Evolutionary conservation across 2,329 filamentous ascomycete species (phyloP).

Genomic region (Dactylellina cionopaga): DNA sequence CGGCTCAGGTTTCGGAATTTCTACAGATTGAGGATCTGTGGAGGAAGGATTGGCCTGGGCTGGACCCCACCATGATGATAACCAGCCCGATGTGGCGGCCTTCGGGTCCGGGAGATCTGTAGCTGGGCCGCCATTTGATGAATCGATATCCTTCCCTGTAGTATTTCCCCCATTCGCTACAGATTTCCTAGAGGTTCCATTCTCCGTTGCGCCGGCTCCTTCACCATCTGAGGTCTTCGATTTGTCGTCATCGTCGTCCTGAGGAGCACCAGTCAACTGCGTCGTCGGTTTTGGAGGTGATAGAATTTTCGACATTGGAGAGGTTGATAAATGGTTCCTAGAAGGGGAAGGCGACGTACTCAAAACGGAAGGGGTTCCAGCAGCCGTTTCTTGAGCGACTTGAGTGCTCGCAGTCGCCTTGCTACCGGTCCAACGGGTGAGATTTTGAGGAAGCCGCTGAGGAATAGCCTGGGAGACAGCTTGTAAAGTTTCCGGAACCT

Average conservation of each 20-base stretch:
- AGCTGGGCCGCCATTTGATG: neutral
- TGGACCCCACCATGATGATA: constrained; percentile 40
- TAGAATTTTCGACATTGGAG: constrained; percentile 45
- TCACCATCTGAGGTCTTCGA: neutral
- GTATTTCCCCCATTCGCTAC: constrained; percentile 8
- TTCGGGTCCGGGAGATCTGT: constrained; percentile 27
- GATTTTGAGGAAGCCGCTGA: constrained; percentile 45
- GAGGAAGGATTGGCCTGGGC: constrained; percentile 21
- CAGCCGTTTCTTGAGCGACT: constrained; percentile 33
- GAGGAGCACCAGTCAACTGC: constrained; percentile 32
- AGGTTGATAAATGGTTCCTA: constrained; percentile 12
- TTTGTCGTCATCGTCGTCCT: constrained; percentile 7
- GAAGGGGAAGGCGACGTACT: constrained; percentile 12
- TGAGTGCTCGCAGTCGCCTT: constrained; percentile 48
- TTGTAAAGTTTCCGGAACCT: constrained; percentile 37
- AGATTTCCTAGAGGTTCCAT: constrained; percentile 1
- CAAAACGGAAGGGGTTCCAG: constrained; percentile 30
- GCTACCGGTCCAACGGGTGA: constrained; percentile 30
- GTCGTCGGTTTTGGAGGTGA: constrained; percentile 42
- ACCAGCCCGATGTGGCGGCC: constrained; percentile 31
- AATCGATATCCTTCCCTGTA: neutral
- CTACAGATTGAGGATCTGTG: neutral
- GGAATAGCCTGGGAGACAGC: constrained; percentile 38
- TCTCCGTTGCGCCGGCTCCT: neutral
- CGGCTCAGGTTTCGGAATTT: neutral